Evolutionary conservation across 768 basidiomycete species (phyloP), one percentile per base, ranked within the genome.

Genomic region (Exidia glandulosa): DNA sequence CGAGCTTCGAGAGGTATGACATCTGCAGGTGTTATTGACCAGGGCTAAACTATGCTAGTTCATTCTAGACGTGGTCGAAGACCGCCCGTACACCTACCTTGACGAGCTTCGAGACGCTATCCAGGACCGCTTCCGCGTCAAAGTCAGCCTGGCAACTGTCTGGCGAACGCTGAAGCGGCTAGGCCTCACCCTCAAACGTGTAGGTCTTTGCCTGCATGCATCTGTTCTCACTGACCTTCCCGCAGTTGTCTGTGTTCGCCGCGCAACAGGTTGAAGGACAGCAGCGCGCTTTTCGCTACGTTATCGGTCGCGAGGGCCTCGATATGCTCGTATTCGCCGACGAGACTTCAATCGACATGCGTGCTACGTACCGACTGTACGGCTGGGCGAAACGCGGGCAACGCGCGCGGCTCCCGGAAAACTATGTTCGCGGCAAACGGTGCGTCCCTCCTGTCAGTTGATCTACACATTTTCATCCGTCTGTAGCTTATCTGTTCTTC

Each of bases 401-500:
- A 30, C 16, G 55, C 10, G 65, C 63, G 2, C 3, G 56, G 37
- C 48, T 50, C 14, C 47, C 56, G 32, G 52, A 32, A 19, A 61
- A 59, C 36, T 66, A 69, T 57, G 33, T 69, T 14, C 60, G 63
- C 12, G 67, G 68, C 6, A 57, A 56, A 34, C 48, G 66, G 67
- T 68, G 55, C 16, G 66, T 56, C 13, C 3, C 56, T 1, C 2
- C 5, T 58, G 16, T 56, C n/a, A 23, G 23, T 19, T 9, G 31
- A 31, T 34, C 13, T 33, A 32, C 14, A 58, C 32, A 45, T 13
- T 10, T 27, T 27, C 52, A 13, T 29, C 19, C 4, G 10, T 41
- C 60, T 19, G 45, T 16, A 70, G 68, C 32, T 75, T 72, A 59
- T 76, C 74, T 0, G 61, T 76, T 3, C 65, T 76, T 0, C 75